These are phyloP conservation scores for Hericium erinaceus DNA, from an alignment of 768 basidiomycete species.

Conservation along the genomic window DNA sequence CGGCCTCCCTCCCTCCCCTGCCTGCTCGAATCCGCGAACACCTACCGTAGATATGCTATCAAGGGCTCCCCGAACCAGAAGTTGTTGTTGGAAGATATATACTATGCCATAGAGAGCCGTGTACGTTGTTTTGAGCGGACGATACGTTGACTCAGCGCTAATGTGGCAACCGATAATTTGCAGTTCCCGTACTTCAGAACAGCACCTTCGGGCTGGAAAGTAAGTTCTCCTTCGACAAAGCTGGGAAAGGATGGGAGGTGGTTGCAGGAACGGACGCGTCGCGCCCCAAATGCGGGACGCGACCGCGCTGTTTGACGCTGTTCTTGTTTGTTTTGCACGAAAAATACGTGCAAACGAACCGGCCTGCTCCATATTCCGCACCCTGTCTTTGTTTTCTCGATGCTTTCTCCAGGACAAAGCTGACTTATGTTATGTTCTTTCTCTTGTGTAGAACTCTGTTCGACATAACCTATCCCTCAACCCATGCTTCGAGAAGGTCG, in stretches of 20 bases:
- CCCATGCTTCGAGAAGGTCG: constrained; percentile 86
- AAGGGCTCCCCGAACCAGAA: constrained; percentile 87
- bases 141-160: too few species aligned
- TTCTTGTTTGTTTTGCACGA: constrained; percentile 45
- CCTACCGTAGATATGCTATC: constrained; percentile 63
- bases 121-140: constrained; percentile 33
- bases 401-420: background rate
- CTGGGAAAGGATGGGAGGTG: too few species aligned
- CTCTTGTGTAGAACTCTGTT: constrained; percentile 62
- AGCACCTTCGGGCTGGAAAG: constrained; percentile 90
- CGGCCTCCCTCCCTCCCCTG: constrained; percentile 1
- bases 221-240: constrained; percentile 27
- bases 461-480: constrained; percentile 86
- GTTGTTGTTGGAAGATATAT: constrained; percentile 79
- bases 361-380: background rate
- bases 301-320: constrained; percentile 46
- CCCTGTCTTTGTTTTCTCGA: constrained; percentile 17
- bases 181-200: constrained; percentile 86
- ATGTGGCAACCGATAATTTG: too few species aligned
- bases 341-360: constrained; percentile 20
- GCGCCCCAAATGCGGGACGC: constrained; percentile 21
- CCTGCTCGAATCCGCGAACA: background rate
- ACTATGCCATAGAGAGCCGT: constrained; percentile 84
- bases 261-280: too few species aligned
- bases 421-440: too few species aligned